Evolutionary conservation across 1,284 basidiomycete species (phyloP), one percentile per base, ranked within the genome.

Genomic region (Schizophyllum amplum): DNA sequence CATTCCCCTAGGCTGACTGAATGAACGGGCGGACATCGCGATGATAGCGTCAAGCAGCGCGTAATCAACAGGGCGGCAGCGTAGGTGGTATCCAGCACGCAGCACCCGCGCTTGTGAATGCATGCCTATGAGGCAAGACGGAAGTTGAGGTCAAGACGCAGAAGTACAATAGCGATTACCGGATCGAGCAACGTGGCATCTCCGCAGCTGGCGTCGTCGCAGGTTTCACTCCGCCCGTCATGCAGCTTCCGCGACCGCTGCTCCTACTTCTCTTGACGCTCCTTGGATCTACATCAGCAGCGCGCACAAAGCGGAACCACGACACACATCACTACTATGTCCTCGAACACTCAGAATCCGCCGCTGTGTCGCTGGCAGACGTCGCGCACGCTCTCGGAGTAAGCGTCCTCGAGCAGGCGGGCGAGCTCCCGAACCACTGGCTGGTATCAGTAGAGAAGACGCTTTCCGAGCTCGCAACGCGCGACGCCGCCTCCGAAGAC

Each of bases 321-420:
- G 72, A 79, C 63, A 86, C 89, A 6, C 90, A 98, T 71, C 79
- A 89, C 64, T 99, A 99, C 75, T 96, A 95, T 74, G 88, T 93
- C 59, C 70, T 96, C 24, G 87, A 94, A 69, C 82, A 92, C 67
- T 66, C 67, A 5, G 68, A 72, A 52, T 60, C 67, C 51, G 62
- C 64, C 53, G 76, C 76, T 42, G 74, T 77, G 60, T 80, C 87
- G 57, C 72, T 87, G 61, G 71, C 71, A 51, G 79, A 85, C 54
- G 75, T 89, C 50, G 80, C 87, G 1, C 61, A 71, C 2, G 72
- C 76, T 1, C 79, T 98, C 6, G 87, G 86, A 22, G 87, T 92
- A 9, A 88, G 98, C 69, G 73, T 97, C 53, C 88, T 98, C 54
- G 93, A 96, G 66, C 86, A 81, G 61, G 87, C 88, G 13, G 96